Conservation (phyloP, 257 asterid genomes). For the Ocimum tenuiflorum region DNA sequence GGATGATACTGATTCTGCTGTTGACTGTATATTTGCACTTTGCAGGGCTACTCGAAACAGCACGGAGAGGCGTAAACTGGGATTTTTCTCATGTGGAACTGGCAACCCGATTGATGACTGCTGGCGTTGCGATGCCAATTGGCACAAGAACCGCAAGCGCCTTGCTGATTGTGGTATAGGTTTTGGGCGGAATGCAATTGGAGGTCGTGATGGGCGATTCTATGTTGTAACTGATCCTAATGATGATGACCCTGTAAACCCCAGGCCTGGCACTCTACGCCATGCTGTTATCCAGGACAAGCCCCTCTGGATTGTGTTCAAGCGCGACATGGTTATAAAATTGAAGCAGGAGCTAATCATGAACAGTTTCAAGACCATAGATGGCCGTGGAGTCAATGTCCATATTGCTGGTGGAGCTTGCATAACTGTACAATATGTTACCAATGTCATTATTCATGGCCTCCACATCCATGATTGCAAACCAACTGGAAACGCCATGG, state of each 20-base stretch:
- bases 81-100: no score
- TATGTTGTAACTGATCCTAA: constrained; percentile 67
- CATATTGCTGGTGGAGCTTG: no score
- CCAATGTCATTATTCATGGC: constrained; percentile 76
- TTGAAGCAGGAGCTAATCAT: constrained; percentile 87
- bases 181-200: constrained; percentile 88
- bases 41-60: constrained; percentile 69
- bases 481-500: constrained; percentile 90
- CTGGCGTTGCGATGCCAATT: constrained; percentile 80
- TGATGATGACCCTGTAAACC: constrained; percentile 76
- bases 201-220: constrained; percentile 81
- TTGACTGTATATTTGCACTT: not conserved
- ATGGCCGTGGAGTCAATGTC: no score
- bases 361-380: no score
- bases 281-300: constrained; percentile 85
- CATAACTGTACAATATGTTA: constrained; percentile 65
- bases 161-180: constrained; percentile 89
- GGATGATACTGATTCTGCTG: not conserved
- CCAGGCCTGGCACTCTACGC: constrained; percentile 79
- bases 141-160: constrained; percentile 83
- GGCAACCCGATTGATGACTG: no score
- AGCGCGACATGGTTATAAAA: constrained; percentile 78
- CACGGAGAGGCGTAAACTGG: constrained; percentile 78
- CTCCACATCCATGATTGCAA: constrained; percentile 73
- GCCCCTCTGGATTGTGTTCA: no score